Base-by-base conservation (phyloP, 768 basidiomycete species). In the Tephrocybe rancida region DNA sequence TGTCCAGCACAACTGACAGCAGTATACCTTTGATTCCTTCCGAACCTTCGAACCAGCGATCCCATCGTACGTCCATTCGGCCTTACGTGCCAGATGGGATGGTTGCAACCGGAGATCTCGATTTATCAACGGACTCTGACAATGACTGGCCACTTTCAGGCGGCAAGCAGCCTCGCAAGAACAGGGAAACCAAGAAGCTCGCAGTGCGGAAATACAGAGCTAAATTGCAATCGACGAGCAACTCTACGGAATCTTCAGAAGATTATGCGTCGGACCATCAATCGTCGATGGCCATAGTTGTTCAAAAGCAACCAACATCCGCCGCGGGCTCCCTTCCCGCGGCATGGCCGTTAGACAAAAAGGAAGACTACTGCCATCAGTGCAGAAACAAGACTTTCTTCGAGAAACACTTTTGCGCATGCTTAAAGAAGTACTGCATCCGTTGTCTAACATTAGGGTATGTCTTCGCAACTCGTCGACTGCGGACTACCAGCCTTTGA, bases 281-380 rank as follows among this genome's bases (percentile, higher is more conserved):
- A 30, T n/a, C 29, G 18, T 47, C 37, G 26, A 45, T 37, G 21
- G 21, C 44, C 13, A 18, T 24, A 10, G 19, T 39, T 19, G 14
- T 32, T 5, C 16, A 41, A 34, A 51, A 16, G 27, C 45, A 13
- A 34, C n/a, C n/a, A 7, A 22, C 25, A 29, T 22, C 25, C 4
- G 30, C 13, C 11, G 32, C 24, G 7, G 30, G 19, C 32, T 1
- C 16, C n/a, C 6, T 25, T 27, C n/a, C n/a, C n/a, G 10, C 16
- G 35, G 10, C 16, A 37, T 60, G 53, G 61, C 56, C 45, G 6
- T 14, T 27, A 26, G 58, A 54, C 22, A 26, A 30, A 18, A 18
- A 32, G n/a, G 37, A 54, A 0, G 35, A 44, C 4, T 64, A 56
- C 49, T 70, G 69, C 34, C 66, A 67, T 29, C 66, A 67, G 30